Percentiles rank a stretch among this genome's conserved stretches.
phyloP scores from a whole-genome alignment of 2,329 filamentous ascomycete species.

The Aphanocladium album region DNA sequence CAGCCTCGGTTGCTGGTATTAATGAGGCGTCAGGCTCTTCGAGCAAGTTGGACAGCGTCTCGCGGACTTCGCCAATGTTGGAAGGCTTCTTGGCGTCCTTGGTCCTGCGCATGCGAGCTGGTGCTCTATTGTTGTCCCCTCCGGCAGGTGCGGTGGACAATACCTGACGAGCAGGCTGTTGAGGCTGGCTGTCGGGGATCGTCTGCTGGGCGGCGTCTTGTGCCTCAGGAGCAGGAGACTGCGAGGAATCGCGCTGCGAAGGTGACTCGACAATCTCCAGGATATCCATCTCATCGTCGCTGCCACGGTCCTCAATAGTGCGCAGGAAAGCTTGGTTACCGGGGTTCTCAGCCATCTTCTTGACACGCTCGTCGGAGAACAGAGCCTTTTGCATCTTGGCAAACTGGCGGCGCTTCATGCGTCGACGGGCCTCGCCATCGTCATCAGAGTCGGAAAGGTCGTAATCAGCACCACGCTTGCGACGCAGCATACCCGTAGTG shows the following conservation, averaged over 20 bases:
- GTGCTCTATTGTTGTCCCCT: conserved; percentile 41
- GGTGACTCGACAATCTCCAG: conserved; percentile 44
- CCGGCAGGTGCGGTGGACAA: conserved; percentile 27
- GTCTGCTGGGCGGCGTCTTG: conserved; percentile 22
- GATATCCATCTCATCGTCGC: conserved; percentile 73
- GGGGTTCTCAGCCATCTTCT: conserved; percentile 82
- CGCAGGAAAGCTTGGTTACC: conserved; percentile 87
- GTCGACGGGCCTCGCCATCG: conserved; percentile 68
- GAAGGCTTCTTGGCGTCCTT: conserved; percentile 61
- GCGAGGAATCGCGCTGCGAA: conserved; percentile 30
- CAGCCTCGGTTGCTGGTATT: conserved; percentile 39
- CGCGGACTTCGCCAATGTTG: conserved; percentile 73
- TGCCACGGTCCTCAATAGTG: conserved; percentile 77
- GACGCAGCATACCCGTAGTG: conserved; percentile 79
- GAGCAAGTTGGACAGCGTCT: conserved; percentile 77
- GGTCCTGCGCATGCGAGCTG: conserved; percentile 58
- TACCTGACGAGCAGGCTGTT: conserved; percentile 19
- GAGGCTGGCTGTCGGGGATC: conserved; percentile 49
- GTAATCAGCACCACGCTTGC: conserved; percentile 76
- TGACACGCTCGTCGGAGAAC: conserved; percentile 81
- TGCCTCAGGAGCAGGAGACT: conserved; percentile 17
- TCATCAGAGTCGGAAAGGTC: conserved; percentile 90
- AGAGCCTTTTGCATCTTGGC: conserved; percentile 87
- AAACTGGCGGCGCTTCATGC: conserved; percentile 82
- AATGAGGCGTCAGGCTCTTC: conserved; percentile 57